A percentile compares a stretch with the other conserved stretches of the same genome.
phyloP scores from a whole-genome alignment of 345 rosid species.

The Barbarea vulgaris region DNA sequence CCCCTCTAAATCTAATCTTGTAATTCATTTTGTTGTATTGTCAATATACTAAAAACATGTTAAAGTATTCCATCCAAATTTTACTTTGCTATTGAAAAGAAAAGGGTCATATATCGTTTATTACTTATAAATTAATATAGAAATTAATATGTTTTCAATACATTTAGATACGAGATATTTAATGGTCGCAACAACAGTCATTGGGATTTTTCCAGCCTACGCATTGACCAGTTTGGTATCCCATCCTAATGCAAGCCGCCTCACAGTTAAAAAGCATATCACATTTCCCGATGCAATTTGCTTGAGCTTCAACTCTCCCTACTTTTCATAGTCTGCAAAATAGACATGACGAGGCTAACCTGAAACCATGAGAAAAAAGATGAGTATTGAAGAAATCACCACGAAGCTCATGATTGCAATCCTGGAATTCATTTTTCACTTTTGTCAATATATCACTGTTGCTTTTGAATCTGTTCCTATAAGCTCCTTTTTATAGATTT shows the following conservation, averaged over 20 bases:
- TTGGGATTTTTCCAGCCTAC: background rate
- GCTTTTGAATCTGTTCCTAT: background rate
- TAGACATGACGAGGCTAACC: background rate
- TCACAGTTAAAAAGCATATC: background rate
- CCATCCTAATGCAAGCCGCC: conserved; percentile 1
- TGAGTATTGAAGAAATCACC: background rate
- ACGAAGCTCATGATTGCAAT: conserved; percentile 4
- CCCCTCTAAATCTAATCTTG: too few relatives aligned
- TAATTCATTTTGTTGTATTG: too few relatives aligned
- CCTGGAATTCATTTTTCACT: conserved; percentile 4
- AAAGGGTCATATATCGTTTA: too few relatives aligned
- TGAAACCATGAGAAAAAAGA: background rate
- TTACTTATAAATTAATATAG: too few relatives aligned
- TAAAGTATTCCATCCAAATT: too few relatives aligned
- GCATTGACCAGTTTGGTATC: conserved; percentile 11
- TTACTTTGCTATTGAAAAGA: too few relatives aligned
- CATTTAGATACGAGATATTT: background rate
- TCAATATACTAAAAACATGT: too few relatives aligned
- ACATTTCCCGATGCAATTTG: conserved; percentile 4
- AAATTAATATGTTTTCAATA: background rate
- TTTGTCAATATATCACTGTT: background rate
- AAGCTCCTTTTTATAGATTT: background rate
- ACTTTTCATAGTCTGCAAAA: background rate
- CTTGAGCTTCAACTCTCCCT: background rate
- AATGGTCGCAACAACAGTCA: conserved; percentile 18